Evolutionary conservation across 306 rosid species (phyloP).

Genomic region (Malus sieversii): DNA sequence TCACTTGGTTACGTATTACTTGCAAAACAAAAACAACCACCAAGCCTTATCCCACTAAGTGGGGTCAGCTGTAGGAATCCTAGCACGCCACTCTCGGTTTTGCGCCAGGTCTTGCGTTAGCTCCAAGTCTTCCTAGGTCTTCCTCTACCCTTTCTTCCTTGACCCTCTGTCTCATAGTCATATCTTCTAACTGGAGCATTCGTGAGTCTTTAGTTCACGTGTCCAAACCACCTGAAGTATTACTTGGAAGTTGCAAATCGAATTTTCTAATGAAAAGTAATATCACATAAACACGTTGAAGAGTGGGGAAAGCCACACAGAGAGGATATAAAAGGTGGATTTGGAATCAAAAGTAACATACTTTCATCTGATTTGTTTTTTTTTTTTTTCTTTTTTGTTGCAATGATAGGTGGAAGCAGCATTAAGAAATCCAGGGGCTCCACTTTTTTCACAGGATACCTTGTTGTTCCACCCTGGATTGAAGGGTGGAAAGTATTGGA

Average conservation of each 20-base stretch:
- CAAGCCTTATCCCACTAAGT: no score
- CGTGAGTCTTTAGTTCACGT: no score
- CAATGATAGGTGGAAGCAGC: constrained; percentile 57
- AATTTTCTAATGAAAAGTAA: neutral
- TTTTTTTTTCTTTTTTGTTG: neutral
- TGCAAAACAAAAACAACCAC: neutral
- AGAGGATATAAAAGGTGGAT: neutral
- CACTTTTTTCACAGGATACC: constrained; percentile 67
- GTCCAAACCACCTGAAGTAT: neutral
- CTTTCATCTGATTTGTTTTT: constrained; percentile 7
- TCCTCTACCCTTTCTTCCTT: no score
- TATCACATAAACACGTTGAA: neutral
- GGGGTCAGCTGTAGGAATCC: no score
- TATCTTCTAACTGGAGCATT: no score
- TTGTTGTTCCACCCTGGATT: constrained; percentile 60
- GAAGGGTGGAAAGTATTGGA: constrained; percentile 87
- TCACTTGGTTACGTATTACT: neutral
- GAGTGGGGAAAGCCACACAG: neutral
- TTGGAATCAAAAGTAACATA: neutral
- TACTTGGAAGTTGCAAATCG: neutral
- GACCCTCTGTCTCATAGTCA: no score
- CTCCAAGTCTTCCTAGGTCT: no score
- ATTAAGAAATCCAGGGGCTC: constrained; percentile 44
- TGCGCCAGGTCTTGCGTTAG: no score
- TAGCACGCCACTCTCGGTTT: no score